phyloP scores from a whole-genome alignment of 352 stramenopile genomes.

The Albugo laibachii region DNA sequence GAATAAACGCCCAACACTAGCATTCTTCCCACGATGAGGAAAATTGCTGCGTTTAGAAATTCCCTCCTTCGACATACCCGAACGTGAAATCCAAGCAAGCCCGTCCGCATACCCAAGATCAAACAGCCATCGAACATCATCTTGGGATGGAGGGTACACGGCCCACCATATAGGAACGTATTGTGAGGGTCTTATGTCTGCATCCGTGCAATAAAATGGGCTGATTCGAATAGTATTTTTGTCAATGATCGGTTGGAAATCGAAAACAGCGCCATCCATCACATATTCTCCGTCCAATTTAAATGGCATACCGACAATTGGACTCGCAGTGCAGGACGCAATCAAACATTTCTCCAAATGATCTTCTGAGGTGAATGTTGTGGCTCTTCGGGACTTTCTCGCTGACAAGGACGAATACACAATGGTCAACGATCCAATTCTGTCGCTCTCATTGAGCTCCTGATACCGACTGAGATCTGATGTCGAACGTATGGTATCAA shows the following conservation, averaged over 20 bases:
- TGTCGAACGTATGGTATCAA: slow-evolving; percentile 15
- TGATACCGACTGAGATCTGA: slow-evolving; percentile 1
- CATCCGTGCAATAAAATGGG: slow-evolving; percentile 73
- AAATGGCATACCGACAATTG: slow-evolving; percentile 69
- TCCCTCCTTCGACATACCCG: slow-evolving; percentile 10
- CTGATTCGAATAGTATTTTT: slow-evolving; percentile 55
- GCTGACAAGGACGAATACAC: slow-evolving; percentile 63
- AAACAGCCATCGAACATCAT: slow-evolving; percentile 69
- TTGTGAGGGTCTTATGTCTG: slow-evolving; percentile 78
- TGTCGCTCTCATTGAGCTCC: slow-evolving; percentile 19
- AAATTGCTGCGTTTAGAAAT: slow-evolving; percentile 20
- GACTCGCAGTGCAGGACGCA: slow-evolving; percentile 58
- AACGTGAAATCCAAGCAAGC: slow-evolving; percentile 39
- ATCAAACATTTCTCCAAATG: slow-evolving; percentile 42
- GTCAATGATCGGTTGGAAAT: slow-evolving; percentile 66
- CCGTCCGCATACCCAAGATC: slow-evolving; percentile 68
- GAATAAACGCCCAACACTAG: slow-evolving; percentile 49
- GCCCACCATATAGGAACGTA: slow-evolving; percentile 82
- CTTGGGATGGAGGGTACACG: slow-evolving; percentile 33
- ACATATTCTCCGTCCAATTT: slow-evolving; percentile 67
- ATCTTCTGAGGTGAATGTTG: slow-evolving; percentile 34
- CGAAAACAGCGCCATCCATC: slow-evolving; percentile 67
- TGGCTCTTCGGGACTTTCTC: slow-evolving; percentile 41
- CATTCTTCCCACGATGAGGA: slow-evolving; percentile 39
- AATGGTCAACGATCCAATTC: slow-evolving; percentile 21